Base-by-base conservation (phyloP, 2,329 filamentous ascomycete genomes). In the Colletotrichum cordylinicola region DNA sequence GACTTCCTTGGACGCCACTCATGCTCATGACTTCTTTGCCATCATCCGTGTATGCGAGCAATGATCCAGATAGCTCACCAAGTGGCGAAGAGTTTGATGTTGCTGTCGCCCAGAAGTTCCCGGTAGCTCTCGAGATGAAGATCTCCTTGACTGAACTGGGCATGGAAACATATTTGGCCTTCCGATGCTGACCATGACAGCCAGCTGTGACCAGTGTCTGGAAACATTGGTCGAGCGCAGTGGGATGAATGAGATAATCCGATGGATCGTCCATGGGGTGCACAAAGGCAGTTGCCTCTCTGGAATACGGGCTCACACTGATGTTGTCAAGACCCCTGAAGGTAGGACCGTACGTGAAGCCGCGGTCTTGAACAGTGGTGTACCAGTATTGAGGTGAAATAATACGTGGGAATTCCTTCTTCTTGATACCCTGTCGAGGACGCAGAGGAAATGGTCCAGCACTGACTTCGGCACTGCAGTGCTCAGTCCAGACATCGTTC, bases 211-310 rank as follows among this genome's bases (percentile, higher is more conserved):
- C 79, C 9, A 80, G 71, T 2, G 82, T 77, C 65, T 84, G 83
- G 21, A 85, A 68, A 43, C 79, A 81, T n/a, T 79, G 76, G 70
- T 87, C 85, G 24, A 87, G 80, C 64, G 82, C 83, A 3, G 81
- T 80, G 0, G 86, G 86, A 61, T 88, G 86, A 15, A 87, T 78
- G n/a, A 82, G 79, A 64, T 86, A 71, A 2, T 31, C n/a, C 5
- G n/a, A 31, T 7, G 35, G 60, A 15, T 62, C 56, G 18, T 68
- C 52, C 33, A 56, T 35, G 13, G 66, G 66, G 21, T 43, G 18
- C 12, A 77, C 29, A 5, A 48, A 70, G 2, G 79, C 82, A 9
- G 79, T 77, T 4, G 81, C 80, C 4, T 77, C 9, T 7, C 78
- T 74, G 62, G 78, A 71, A 0, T 73, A 73, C 24, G 79, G 78